Evolutionary conservation across 2,329 filamentous ascomycete species (phyloP).

Genomic region (Aureobasidium namibiae): DNA sequence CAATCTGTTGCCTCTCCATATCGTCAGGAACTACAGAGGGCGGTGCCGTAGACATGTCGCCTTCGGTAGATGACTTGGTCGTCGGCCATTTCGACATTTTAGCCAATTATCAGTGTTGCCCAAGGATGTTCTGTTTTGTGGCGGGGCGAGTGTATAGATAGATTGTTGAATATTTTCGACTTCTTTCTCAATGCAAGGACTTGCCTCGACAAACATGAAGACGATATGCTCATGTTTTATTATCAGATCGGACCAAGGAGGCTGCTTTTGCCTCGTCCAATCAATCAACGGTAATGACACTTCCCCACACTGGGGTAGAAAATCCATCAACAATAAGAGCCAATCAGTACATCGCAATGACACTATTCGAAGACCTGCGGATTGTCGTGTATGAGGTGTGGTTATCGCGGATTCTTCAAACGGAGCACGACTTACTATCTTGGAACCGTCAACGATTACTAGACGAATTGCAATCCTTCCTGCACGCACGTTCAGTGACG

Average conservation of each 20-base stretch:
- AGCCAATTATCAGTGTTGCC: neutral
- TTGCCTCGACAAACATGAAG: neutral
- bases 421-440: neutral
- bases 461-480: neutral
- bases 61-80: neutral
- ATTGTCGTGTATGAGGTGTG: neutral
- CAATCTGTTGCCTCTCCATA: constrained; percentile 1
- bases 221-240: neutral
- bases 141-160: no score
- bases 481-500: neutral
- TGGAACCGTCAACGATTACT: neutral
- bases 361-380: neutral
- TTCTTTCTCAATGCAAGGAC: neutral
- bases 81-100: neutral
- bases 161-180: neutral
- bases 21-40: neutral
- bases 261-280: neutral
- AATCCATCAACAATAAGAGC: neutral
- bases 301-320: neutral
- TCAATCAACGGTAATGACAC: neutral
- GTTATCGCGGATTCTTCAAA: neutral
- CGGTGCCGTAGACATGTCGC: neutral
- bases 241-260: neutral
- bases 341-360: neutral
- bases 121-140: no score